Evolutionary conservation across 1,139 yeast species (phyloP).

Genomic region (Zygosaccharomyces pseudobailii): DNA sequence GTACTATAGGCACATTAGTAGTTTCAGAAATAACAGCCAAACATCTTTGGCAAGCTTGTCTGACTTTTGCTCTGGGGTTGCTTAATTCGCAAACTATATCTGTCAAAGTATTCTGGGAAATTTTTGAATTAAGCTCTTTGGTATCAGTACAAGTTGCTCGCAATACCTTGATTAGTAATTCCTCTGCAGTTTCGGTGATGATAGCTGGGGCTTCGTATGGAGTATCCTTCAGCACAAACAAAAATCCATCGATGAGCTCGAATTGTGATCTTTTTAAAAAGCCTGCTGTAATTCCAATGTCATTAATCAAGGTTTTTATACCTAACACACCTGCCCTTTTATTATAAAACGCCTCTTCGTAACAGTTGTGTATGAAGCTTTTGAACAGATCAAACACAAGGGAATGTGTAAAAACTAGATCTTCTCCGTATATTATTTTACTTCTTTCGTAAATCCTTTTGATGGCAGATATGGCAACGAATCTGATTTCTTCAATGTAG

Average conservation of each 20-base stretch:
- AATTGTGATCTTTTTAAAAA: slow-evolving; percentile 78
- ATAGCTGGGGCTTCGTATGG: slow-evolving; percentile 83
- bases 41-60: slow-evolving; percentile 76
- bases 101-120: slow-evolving; percentile 80
- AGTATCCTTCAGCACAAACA: slow-evolving; percentile 86
- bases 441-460: slow-evolving; percentile 60
- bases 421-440: slow-evolving; percentile 61
- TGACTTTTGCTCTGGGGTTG: slow-evolving; percentile 76
- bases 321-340: slow-evolving; percentile 91
- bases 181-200: slow-evolving; percentile 68
- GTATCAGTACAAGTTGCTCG: slow-evolving; percentile 22
- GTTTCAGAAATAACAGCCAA: slow-evolving; percentile 64
- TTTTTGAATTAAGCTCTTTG: slow-evolving; percentile 53
- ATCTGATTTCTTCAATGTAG: slow-evolving; percentile 64
- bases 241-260: slow-evolving; percentile 79
- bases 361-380: slow-evolving; percentile 84
- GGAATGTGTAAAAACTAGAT: slow-evolving; percentile 66
- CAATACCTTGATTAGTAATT: slow-evolving; percentile 58
- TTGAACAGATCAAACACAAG: slow-evolving; percentile 73
- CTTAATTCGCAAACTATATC: slow-evolving; percentile 89
- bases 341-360: slow-evolving; percentile 77
- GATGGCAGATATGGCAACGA: slow-evolving; percentile 65
- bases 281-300: slow-evolving; percentile 57
- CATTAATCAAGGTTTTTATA: slow-evolving; percentile 64
- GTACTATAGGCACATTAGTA: slow-evolving; percentile 63